These are phyloP conservation scores for Cardiospermum halicacabum DNA, from an alignment of 345 rosid genomes.

Conservation along the genomic window DNA sequence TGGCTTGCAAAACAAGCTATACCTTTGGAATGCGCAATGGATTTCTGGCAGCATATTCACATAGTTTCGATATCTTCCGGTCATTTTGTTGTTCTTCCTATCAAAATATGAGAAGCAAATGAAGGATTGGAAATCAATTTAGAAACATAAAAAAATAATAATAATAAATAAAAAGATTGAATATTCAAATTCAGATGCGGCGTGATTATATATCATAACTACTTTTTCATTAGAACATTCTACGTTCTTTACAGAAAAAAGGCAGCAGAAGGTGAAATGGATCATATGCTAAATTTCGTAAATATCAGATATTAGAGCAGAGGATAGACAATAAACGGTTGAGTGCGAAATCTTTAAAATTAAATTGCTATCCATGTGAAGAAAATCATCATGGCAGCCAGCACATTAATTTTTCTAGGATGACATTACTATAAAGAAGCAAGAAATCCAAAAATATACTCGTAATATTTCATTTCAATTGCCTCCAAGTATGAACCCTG, in stretches of 20 bases:
- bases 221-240: neutral
- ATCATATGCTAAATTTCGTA: neutral
- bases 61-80: conserved; percentile 81
- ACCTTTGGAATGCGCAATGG: conserved; percentile 96
- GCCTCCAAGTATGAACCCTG: neutral
- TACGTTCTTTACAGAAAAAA: neutral
- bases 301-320: neutral
- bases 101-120: conserved; percentile 20
- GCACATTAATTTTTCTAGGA: neutral
- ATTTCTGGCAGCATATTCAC: conserved; percentile 91
- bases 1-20: conserved; percentile 18
- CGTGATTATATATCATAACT: neutral
- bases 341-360: neutral
- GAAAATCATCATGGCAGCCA: neutral
- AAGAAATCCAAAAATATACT: neutral
- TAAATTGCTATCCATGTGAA: neutral
- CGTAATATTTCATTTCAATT: neutral
- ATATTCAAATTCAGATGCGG: neutral
- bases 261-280: neutral
- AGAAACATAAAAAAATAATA: too few relatives aligned
- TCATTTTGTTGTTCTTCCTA: conserved; percentile 94
- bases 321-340: neutral
- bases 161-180: neutral
- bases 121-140: conserved; percentile 7
- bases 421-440: neutral